Percentiles rank a stretch among this genome's conserved stretches.
Evolutionary conservation across 495 filamentous ascomycete genomes (phyloP).

Genomic region (Jackrogersella multiformis): DNA sequence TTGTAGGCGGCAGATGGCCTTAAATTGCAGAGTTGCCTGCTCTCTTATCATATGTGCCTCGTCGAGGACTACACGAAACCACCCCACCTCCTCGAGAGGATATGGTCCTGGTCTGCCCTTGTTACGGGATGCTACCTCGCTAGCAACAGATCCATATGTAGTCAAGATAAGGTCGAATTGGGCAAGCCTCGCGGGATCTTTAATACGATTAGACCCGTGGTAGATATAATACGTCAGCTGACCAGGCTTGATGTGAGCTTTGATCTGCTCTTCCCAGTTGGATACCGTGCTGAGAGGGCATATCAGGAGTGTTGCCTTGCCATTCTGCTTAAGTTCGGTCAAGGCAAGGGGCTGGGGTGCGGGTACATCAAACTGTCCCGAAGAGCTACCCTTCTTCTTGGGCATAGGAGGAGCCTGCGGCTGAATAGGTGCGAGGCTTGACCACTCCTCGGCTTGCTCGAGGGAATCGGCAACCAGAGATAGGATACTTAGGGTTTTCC

Average conservation of each 20-base stretch:
- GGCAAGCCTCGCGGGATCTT: constrained; percentile 71
- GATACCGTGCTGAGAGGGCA: constrained; percentile 86
- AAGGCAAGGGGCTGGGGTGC: constrained; percentile 48
- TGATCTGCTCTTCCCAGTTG: constrained; percentile 93
- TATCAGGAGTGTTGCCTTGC: constrained; percentile 85
- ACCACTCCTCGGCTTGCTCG: constrained; percentile 67
- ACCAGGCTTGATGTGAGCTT: constrained; percentile 73
- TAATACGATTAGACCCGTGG: constrained; percentile 78
- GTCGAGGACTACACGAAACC: constrained; percentile 96
- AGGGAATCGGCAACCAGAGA: constrained; percentile 74
- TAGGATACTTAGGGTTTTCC: constrained; percentile 91
- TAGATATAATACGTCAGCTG: constrained; percentile 78
- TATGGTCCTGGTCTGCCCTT: constrained; percentile 66
- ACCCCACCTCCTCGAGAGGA: constrained; percentile 79
- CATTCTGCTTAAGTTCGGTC: constrained; percentile 68
- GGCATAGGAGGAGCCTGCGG: constrained; percentile 48
- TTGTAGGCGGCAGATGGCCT: constrained; percentile 82
- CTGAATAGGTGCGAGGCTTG: constrained; percentile 51
- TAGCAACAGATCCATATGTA: constrained; percentile 87
- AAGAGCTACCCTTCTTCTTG: constrained; percentile 45
- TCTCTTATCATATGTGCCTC: constrained; percentile 96
- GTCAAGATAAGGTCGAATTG: constrained; percentile 87
- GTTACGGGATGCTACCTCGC: constrained; percentile 71
- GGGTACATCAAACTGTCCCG: constrained; percentile 50
- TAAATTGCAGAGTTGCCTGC: constrained; percentile 78